Percentiles rank a stretch among this genome's conserved stretches.
These are phyloP conservation scores for Geranium incanum DNA, from an alignment of 441 rosid species.

Conservation along the genomic window DNA sequence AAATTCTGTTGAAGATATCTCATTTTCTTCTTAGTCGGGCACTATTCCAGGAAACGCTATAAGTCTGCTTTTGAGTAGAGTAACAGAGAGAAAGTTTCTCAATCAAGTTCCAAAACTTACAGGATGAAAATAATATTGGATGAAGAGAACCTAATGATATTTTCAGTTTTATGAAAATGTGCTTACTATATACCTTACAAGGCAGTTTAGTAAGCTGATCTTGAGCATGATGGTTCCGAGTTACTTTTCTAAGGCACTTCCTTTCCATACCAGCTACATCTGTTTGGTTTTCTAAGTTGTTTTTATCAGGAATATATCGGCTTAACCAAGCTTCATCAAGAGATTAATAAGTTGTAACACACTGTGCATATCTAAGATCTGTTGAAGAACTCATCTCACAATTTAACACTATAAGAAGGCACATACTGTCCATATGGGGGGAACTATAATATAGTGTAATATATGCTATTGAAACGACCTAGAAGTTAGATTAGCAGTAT, in stretches of 20 bases:
- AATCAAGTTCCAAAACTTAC: not conserved
- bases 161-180: not conserved
- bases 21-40: not conserved
- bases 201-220: not conserved
- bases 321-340: not conserved
- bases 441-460: not conserved
- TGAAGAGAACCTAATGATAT: not conserved
- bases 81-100: not conserved
- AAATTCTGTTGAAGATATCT: slow-evolving; percentile 1
- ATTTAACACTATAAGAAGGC: not conserved
- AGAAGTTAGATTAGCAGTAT: not conserved
- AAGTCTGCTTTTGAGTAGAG: not conserved
- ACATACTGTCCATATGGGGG: not conserved
- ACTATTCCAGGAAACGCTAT: not conserved
- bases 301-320: not conserved
- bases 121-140: not conserved
- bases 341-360: slow-evolving; percentile 4
- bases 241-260: not conserved
- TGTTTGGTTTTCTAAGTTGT: slow-evolving; percentile 2
- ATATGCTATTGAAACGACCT: not conserved
- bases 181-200: not conserved
- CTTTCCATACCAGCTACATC: not conserved
- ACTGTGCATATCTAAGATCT: not conserved
- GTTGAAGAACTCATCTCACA: not conserved
- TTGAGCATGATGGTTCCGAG: not conserved